Conservation (phyloP, 2,329 filamentous ascomycete species). For the Blastomyces parvus region DNA sequence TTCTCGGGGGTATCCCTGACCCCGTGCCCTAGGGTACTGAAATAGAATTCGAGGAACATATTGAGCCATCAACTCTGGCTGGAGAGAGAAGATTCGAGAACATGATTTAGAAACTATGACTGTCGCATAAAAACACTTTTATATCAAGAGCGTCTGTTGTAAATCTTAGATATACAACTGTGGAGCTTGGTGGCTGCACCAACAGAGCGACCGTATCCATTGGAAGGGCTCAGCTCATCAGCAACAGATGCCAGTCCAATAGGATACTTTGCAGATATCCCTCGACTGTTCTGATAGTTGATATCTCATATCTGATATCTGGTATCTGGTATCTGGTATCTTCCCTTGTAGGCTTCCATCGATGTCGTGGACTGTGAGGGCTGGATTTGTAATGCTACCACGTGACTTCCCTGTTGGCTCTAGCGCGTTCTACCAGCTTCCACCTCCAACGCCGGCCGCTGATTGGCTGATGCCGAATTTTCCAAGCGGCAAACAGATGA, state of each 20-base stretch:
- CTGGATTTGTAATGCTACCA: neutral
- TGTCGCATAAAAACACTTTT: neutral
- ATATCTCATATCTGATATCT: too few species aligned
- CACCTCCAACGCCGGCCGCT: conserved; percentile 1
- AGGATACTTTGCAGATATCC: too few species aligned
- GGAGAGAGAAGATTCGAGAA: too few species aligned
- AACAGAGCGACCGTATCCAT: neutral
- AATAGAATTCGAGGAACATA: neutral
- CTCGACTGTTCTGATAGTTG: too few species aligned
- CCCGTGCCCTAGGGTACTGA: neutral
- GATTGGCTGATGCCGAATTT: conserved; percentile 11
- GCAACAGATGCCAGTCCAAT: neutral
- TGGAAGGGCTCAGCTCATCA: too few species aligned
- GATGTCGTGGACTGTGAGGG: neutral
- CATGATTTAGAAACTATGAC: neutral
- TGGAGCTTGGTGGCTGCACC: too few species aligned
- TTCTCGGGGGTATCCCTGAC: neutral
- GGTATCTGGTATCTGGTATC: neutral
- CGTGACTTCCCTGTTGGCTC: conserved; percentile 4
- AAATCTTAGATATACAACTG: neutral
- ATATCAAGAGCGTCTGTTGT: neutral
- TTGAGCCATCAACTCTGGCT: neutral
- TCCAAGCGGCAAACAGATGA: neutral
- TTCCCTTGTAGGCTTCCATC: neutral
- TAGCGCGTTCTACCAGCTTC: conserved; percentile 15